phyloP scores from a whole-genome alignment of 495 filamentous ascomycete genomes.

The Xylaria curta region DNA sequence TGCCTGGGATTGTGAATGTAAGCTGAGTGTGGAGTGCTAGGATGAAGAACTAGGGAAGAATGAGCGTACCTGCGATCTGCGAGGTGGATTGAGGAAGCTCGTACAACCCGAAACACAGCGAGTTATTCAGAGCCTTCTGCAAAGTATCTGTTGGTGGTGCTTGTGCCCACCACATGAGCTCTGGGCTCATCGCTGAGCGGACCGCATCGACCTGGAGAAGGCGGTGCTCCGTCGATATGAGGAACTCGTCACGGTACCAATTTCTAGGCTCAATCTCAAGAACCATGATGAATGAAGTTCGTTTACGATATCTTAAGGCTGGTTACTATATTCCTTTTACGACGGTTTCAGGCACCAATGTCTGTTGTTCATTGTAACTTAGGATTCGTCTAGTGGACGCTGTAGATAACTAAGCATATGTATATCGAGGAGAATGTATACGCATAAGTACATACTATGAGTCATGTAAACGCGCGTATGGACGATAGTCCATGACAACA shows the following conservation, averaged over 20 bases:
- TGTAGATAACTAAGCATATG: neutral
- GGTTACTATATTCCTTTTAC: neutral
- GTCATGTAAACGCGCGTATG: neutral
- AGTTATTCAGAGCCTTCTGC: slow-evolving; percentile 55
- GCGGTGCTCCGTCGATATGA: slow-evolving; percentile 58
- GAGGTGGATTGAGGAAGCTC: slow-evolving; percentile 41
- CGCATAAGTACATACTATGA: neutral
- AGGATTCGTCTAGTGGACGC: neutral
- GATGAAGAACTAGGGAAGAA: neutral
- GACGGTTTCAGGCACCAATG: neutral
- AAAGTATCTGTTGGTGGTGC: slow-evolving; percentile 48
- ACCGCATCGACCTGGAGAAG: slow-evolving; percentile 57
- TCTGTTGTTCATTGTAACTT: neutral
- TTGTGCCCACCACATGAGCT: slow-evolving; percentile 63
- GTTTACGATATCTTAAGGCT: neutral
- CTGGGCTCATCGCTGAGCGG: slow-evolving; percentile 56
- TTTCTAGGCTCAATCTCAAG: slow-evolving; percentile 33
- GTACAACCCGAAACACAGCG: slow-evolving; percentile 63
- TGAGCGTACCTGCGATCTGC: slow-evolving; percentile 38
- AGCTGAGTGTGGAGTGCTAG: neutral
- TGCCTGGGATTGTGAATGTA: slow-evolving; percentile 19
- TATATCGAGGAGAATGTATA: neutral
- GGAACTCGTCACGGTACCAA: slow-evolving; percentile 45
- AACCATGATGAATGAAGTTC: slow-evolving; percentile 29
- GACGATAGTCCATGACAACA: neutral